A percentile compares a stretch with the other conserved stretches of the same genome.
These are phyloP conservation scores for Xanthoconium stramineum DNA, from an alignment of 768 basidiomycete genomes.

Conservation along the genomic window DNA sequence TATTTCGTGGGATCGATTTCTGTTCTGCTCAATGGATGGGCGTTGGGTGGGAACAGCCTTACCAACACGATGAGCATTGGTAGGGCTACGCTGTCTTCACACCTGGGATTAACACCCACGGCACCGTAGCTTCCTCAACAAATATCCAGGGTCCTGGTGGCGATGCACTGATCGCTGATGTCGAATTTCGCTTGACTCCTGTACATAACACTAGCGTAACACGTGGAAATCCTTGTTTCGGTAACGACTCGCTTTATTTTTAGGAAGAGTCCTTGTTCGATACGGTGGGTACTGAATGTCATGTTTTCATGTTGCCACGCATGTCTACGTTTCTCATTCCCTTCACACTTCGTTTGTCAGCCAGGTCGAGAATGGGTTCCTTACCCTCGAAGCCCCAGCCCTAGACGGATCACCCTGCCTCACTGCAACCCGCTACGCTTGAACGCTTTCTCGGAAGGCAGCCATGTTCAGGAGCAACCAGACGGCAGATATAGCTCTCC, in stretches of 20 bases:
- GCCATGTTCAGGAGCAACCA: constrained; percentile 22
- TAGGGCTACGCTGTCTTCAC: constrained; percentile 10
- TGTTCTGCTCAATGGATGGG: too few species aligned
- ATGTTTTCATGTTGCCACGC: too few species aligned
- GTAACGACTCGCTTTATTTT: not conserved
- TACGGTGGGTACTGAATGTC: not conserved
- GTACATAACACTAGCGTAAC: not conserved
- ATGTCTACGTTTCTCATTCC: too few species aligned
- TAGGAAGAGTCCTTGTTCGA: not conserved
- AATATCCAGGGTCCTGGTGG: not conserved
- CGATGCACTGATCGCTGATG: not conserved
- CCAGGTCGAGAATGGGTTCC: too few species aligned
- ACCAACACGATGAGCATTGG: constrained; percentile 26
- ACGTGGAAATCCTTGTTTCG: not conserved
- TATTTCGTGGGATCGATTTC: too few species aligned
- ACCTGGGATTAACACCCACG: constrained; percentile 18
- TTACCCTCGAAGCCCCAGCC: constrained; percentile 15
- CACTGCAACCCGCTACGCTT: too few species aligned
- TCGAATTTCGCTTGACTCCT: not conserved
- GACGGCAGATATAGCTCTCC: constrained; percentile 12
- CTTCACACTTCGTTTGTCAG: constrained; percentile 3
- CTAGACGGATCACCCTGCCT: too few species aligned
- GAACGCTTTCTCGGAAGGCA: constrained; percentile 12
- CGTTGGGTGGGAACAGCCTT: constrained; percentile 19
- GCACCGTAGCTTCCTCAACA: not conserved